Conservation (phyloP, 352 stramenopile genomes). For the Blastocystis sp. region DNA sequence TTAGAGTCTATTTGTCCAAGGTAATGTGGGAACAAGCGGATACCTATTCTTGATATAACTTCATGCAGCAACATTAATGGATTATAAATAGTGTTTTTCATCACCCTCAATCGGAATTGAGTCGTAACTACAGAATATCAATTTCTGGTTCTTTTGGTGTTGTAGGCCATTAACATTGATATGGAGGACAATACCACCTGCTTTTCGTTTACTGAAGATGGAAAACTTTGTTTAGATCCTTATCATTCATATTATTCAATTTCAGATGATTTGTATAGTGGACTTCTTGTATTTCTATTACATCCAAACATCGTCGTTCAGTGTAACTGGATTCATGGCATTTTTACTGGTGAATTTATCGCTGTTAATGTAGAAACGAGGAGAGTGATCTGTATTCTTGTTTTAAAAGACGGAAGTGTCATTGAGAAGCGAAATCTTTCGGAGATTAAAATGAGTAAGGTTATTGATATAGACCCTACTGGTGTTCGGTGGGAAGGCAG, state of each 20-base stretch:
- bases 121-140: too few relatives aligned
- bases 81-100: too few relatives aligned
- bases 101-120: too few relatives aligned
- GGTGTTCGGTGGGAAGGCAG: not conserved
- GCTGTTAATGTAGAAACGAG: not conserved
- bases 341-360: not conserved
- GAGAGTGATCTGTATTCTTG: not conserved
- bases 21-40: too few relatives aligned
- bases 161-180: not conserved
- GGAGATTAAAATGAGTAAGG: not conserved
- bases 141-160: too few relatives aligned
- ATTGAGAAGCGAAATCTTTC: not conserved
- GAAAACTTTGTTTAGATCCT: not conserved
- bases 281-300: not conserved
- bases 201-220: not conserved
- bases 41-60: too few relatives aligned
- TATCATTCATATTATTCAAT: not conserved
- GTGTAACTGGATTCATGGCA: constrained; percentile 2
- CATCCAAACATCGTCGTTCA: not conserved
- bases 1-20: too few relatives aligned
- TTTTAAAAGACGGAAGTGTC: not conserved
- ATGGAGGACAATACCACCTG: not conserved
- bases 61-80: too few relatives aligned
- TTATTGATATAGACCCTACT: not conserved
- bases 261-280: not conserved